Evolutionary conservation across 768 basidiomycete genomes (phyloP), one percentile per base, ranked within the genome.

Genomic region (Agaricus bisporus): DNA sequence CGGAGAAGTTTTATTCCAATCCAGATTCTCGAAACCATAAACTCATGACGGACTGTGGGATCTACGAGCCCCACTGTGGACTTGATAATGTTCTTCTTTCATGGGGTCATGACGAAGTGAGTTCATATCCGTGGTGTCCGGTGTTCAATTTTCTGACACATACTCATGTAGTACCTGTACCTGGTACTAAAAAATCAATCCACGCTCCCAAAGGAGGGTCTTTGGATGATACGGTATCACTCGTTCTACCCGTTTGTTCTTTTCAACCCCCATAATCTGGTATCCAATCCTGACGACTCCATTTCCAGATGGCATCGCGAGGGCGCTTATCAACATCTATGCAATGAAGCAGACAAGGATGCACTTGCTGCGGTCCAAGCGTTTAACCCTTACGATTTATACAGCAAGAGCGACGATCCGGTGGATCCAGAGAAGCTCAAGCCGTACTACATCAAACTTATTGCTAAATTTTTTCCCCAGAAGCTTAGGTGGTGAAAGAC

Each of bases 341-440:
- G 81, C 57, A 84, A 84, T 65, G 85, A 85, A 14, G 82, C 82
- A 48, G 89, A 91, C 66, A 59, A 69, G 53, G 70, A 71, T 51
- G 74, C 80, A 12, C 79, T 91, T 26, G 80, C 76, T 38, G 91
- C 91, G 12, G 91, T 91, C 22, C 79, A 79, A 41, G 86, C 85
- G 0, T 95, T 95, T 79, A 95, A 95, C 70, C 92, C 93, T 0
- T 95, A 95, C 68, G 93, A 95, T 63, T 78, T 97, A 4, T 97
- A 97, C 73, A 88, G 85, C 74, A 95, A 95, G 72, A 82, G 78
- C 61, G 89, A 95, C 61, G 78, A 79, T 36, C 79, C 82, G 4
- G 80, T 85, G 48, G 69, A 82, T 48, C 74, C 77, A 12, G 80
- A 76, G 43, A 74, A 77, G 62, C 74, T 95, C 18, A 77, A 81